Percentiles rank a stretch among this genome's conserved stretches.
Evolutionary conservation across 345 rosid genomes (phyloP).

Genomic region (Gossypium australe): DNA sequence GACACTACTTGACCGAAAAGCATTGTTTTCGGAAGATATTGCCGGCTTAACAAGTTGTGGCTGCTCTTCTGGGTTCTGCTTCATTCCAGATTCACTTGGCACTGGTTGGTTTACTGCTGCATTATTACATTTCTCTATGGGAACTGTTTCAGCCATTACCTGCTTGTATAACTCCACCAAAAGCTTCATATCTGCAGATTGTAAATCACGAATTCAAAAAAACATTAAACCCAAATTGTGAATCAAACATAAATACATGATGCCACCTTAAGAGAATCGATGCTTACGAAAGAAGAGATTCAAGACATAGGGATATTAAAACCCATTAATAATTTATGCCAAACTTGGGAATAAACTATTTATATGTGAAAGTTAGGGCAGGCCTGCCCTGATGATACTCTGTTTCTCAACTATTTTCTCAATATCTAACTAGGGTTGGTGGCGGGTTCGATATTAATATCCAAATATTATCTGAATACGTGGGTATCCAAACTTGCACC

Average conservation of each 20-base stretch:
- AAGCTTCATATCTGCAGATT: conserved; percentile 55
- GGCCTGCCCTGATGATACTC: background rate
- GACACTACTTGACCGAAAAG: conserved; percentile 13
- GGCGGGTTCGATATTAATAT: too few species aligned
- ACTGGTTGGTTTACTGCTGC: background rate
- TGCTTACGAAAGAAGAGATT: background rate
- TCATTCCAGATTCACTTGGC: conserved; percentile 29
- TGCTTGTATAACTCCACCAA: conserved; percentile 53
- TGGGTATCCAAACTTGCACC: too few species aligned
- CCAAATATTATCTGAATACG: too few species aligned
- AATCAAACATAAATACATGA: background rate
- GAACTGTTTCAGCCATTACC: conserved; percentile 38
- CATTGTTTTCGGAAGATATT: conserved; percentile 27
- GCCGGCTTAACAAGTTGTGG: conserved; percentile 11
- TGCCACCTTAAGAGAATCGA: background rate
- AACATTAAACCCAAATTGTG: background rate
- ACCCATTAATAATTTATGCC: background rate
- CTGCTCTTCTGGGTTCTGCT: conserved; percentile 22
- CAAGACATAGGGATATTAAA: background rate
- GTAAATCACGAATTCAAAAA: background rate
- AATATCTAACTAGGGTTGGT: too few species aligned
- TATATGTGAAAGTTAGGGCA: background rate
- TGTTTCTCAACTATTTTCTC: background rate
- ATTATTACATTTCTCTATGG: conserved; percentile 23
- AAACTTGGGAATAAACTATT: background rate